Evolutionary conservation across 2,329 filamentous ascomycete genomes (phyloP).

Genomic region (Bipolaris bicolor): DNA sequence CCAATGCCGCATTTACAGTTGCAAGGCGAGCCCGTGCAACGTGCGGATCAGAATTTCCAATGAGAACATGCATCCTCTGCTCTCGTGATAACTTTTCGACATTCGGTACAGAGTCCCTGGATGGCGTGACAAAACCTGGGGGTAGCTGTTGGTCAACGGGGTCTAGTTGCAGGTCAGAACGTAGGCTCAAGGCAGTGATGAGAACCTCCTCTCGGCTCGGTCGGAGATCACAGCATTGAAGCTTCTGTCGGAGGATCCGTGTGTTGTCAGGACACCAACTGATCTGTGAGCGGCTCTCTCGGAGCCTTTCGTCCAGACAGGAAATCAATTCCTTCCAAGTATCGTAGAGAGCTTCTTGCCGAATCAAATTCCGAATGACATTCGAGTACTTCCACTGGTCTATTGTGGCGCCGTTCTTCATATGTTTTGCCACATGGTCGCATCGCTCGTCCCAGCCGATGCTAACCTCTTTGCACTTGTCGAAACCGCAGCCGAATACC

Average conservation of each 20-base stretch:
- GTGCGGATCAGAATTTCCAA: conserved; percentile 38
- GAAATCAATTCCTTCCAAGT: conserved; percentile 47
- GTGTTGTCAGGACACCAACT: conserved; percentile 48
- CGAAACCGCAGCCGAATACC: conserved; percentile 49
- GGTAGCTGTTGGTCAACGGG: conserved; percentile 38
- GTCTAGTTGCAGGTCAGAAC: conserved; percentile 43
- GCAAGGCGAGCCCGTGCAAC: conserved; percentile 36
- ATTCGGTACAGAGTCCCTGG: conserved; percentile 44
- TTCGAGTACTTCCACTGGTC: conserved; percentile 49
- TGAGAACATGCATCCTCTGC: conserved; percentile 47
- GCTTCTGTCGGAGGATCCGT: conserved; percentile 44
- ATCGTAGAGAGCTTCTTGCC: conserved; percentile 46
- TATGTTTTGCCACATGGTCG: conserved; percentile 49
- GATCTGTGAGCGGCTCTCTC: conserved; percentile 46
- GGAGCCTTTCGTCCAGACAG: conserved; percentile 40
- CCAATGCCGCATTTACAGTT: conserved; percentile 41
- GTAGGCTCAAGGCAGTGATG: conserved; percentile 45
- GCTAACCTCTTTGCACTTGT: conserved; percentile 49
- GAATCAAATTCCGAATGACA: conserved; percentile 47
- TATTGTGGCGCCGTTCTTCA: conserved; percentile 46
- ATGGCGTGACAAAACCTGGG: conserved; percentile 43
- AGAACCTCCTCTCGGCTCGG: conserved; percentile 47
- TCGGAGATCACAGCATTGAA: conserved; percentile 47
- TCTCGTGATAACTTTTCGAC: conserved; percentile 40
- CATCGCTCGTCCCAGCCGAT: conserved; percentile 49